phyloP scores from a whole-genome alignment of 352 stramenopile genomes.

The Phytopythium sindhum region DNA sequence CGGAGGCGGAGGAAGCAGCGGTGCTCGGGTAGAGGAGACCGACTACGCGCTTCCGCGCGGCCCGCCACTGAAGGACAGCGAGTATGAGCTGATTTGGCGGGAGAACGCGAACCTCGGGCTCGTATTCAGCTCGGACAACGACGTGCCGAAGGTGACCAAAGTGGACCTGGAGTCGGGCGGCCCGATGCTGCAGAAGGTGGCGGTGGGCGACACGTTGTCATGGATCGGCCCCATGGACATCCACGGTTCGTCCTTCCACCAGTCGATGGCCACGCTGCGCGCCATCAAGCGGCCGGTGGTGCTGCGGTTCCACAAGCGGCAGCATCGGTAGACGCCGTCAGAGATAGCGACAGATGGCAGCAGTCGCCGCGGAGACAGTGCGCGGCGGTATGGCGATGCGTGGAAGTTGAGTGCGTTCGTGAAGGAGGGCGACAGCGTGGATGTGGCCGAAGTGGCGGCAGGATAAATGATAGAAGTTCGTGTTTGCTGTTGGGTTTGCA shows the following conservation, averaged over 20 bases:
- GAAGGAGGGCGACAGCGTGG: not conserved
- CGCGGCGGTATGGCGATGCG: not conserved
- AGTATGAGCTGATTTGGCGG: conserved; percentile 84
- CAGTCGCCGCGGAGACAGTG: not conserved
- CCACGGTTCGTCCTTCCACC: conserved; percentile 72
- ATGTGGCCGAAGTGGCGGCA: not conserved
- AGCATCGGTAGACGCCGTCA: conserved; percentile 3
- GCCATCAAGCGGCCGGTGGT: conserved; percentile 80
- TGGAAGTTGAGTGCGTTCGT: not conserved
- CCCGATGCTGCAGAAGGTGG: conserved; percentile 66
- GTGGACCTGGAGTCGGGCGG: conserved; percentile 76
- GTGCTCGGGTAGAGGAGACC: conserved; percentile 31
- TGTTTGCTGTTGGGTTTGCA: conserved; percentile 2
- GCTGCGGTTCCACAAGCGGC: conserved; percentile 66
- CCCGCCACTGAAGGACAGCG: conserved; percentile 53
- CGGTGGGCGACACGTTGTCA: conserved; percentile 69
- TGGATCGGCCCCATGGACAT: conserved; percentile 83
- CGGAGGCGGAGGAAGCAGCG: not conserved
- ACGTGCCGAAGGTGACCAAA: conserved; percentile 80
- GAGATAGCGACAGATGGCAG: not conserved
- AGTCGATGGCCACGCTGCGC: conserved; percentile 80
- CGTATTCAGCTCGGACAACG: conserved; percentile 77
- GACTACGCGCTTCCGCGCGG: conserved; percentile 51
- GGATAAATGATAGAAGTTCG: conserved; percentile 7
- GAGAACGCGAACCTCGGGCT: conserved; percentile 82